Evolutionary conservation across 2,329 filamentous ascomycete genomes (phyloP).

Genomic region (Alternaria infectoria): DNA sequence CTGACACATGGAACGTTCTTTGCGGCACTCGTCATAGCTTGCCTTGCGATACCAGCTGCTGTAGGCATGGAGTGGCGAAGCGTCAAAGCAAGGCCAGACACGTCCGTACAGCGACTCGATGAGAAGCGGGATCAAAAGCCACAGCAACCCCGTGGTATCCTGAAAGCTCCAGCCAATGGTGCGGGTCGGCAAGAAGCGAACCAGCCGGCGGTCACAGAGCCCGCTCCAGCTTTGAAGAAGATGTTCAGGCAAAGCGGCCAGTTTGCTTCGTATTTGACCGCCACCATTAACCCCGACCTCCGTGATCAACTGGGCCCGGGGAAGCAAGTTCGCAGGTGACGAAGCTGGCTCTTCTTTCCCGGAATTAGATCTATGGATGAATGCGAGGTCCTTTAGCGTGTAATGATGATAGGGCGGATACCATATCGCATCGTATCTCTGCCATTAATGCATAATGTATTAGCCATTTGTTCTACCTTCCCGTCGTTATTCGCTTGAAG

Average conservation of each 20-base stretch:
- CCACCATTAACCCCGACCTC: constrained; percentile 34
- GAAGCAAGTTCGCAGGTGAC: background rate
- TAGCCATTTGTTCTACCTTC: background rate
- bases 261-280: constrained; percentile 32
- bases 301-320: constrained; percentile 15
- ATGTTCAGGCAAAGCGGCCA: constrained; percentile 29
- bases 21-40: constrained; percentile 63
- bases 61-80: constrained; percentile 68
- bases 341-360: background rate
- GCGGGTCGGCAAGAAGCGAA: background rate
- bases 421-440: background rate
- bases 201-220: constrained; percentile 5
- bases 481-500: background rate
- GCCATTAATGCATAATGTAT: constrained; percentile 4
- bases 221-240: constrained; percentile 23
- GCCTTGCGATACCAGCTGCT: constrained; percentile 61
- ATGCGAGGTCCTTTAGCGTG: background rate
- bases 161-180: background rate
- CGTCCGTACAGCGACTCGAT: constrained; percentile 8
- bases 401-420: constrained; percentile 1
- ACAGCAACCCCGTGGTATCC: background rate
- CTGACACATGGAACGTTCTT: constrained; percentile 57
- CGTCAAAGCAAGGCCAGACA: constrained; percentile 59
- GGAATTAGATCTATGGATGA: background rate
- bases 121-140: constrained; percentile 13